Evolutionary conservation across 768 basidiomycete species (phyloP), one percentile per base, ranked within the genome.

Genomic region (Mycena floridula): DNA sequence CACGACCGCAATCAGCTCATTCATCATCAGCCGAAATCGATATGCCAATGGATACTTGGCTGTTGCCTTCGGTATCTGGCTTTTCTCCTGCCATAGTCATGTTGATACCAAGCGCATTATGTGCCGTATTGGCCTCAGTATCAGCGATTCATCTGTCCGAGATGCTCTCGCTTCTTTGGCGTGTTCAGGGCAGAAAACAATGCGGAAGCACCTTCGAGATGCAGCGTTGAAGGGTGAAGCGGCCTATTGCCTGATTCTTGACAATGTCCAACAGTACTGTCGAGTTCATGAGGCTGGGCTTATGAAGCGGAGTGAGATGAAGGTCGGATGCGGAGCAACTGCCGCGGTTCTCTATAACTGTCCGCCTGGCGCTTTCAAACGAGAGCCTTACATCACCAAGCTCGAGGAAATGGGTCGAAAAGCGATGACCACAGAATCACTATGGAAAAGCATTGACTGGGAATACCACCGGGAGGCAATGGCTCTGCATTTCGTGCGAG

Each of bases 11-110:
- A 51, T 59, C 6, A 50, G 48, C 44, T 46, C 54, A 8, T 54
- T 59, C 24, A 41, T 50, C 0, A 22, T 59, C 7, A 28, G 50
- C 0, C 40, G 51, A 9, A 57, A 60, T 22, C 52, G 42, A 3
- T 57, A 51, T 41, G 59, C 57, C 13, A 55, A 48, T 35, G 52
- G 52, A 15, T 54, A 58, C 30, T 48, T 60, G 2, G 50, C 56
- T 8, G 37, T 60, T n/a, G n/a, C n/a, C n/a, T n/a, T n/a, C n/a
- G n/a, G n/a, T n/a, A n/a, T n/a, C n/a, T n/a, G n/a, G n/a, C n/a
- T n/a, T n/a, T n/a, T n/a, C n/a, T n/a, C n/a, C n/a, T n/a, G n/a
- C n/a, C n/a, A n/a, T n/a, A n/a, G 32, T 8, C 58, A 59, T 37
- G 39, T 59, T 12, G 53, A 57, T 30, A 37, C 50, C 43, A 59